These are phyloP conservation scores for Raffaelea ambrosiae DNA, from an alignment of 2,329 filamentous ascomycete species.

Conservation along the genomic window DNA sequence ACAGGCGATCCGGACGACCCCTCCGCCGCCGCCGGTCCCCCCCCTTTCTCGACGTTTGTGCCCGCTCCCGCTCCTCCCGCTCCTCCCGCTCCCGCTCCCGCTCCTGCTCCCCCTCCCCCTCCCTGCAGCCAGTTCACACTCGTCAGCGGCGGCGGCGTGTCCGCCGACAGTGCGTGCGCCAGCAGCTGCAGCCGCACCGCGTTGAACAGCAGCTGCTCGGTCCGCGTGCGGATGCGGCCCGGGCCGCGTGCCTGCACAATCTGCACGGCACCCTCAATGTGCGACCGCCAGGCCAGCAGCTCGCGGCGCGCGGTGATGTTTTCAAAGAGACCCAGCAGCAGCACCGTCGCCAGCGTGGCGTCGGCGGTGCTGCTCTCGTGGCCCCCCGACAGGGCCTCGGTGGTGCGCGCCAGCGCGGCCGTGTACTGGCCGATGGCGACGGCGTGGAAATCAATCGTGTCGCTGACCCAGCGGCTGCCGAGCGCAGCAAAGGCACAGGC, in stretches of 20 bases:
- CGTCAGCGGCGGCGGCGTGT: slow-evolving; percentile 40
- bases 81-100: no score
- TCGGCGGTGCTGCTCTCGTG: slow-evolving; percentile 45
- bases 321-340: slow-evolving; percentile 53
- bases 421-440: slow-evolving; percentile 43
- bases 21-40: no score
- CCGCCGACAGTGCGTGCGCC: slow-evolving; percentile 46
- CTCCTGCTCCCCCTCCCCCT: slow-evolving; percentile 18
- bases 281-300: slow-evolving; percentile 52
- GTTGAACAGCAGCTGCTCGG: slow-evolving; percentile 47
- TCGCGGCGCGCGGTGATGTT: slow-evolving; percentile 47
- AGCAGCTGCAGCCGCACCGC: slow-evolving; percentile 53
- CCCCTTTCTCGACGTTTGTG: no score
- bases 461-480: slow-evolving; percentile 37
- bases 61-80: no score
- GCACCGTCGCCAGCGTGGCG: slow-evolving; percentile 47
- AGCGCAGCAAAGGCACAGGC: slow-evolving; percentile 50
- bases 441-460: slow-evolving; percentile 24
- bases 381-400: slow-evolving; percentile 31
- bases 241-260: slow-evolving; percentile 51
- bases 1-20: no score
- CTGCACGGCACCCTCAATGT: slow-evolving; percentile 53
- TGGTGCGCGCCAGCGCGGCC: slow-evolving; percentile 43
- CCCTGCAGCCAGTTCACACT: slow-evolving; percentile 51
- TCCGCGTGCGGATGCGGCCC: slow-evolving; percentile 43